Base-by-base conservation (phyloP, 129 eudicot species). In the Centella asiatica region DNA sequence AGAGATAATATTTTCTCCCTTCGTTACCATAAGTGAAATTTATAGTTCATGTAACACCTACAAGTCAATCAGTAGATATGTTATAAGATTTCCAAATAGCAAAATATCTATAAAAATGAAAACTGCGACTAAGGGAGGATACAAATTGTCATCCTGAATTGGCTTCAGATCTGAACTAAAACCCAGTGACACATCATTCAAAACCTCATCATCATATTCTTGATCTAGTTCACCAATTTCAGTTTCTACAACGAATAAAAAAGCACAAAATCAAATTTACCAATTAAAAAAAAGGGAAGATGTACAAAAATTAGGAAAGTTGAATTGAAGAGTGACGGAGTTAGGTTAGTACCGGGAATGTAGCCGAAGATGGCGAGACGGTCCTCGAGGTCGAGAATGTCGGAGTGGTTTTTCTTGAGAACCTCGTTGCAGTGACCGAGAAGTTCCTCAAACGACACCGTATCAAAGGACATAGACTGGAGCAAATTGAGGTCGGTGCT, bases 401-500 rank as follows among this genome's bases (percentile, higher is more conserved):
- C 78, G 63, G 25, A 62, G 62, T 84, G 80, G 64, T 86, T 86
- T 58, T 81, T 80, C 71, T 84, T 81, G 60, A 54, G 77, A 34
- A 90, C 70, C 76, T 90, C 83, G 33, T 73, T 78, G 69, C 95
- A 86, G 76, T 90, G 95, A 59, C 97, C 97, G 11, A 90, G 62
- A 45, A 90, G 77, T 84, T 90, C 97, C 81, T 90, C 95, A 42
- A 90, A 90, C 27, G 97, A 90, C 67, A 90, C 97, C 12, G 97
- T 84, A 12, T 80, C 90, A 2, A 73, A 77, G 0, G 95, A 55
- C 97, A 90, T 90, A 14, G 97, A 83, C 46, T 90, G 95, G 12
- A 90, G 87, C 70, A 83, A 71, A 68, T 81, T 84, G 64, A 90
- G 84, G 57, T 90, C 94, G 34, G 69, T 64, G 44, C 78, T 78